Conservation (phyloP, 495 filamentous ascomycete genomes). For the Neurospora sp. region DNA sequence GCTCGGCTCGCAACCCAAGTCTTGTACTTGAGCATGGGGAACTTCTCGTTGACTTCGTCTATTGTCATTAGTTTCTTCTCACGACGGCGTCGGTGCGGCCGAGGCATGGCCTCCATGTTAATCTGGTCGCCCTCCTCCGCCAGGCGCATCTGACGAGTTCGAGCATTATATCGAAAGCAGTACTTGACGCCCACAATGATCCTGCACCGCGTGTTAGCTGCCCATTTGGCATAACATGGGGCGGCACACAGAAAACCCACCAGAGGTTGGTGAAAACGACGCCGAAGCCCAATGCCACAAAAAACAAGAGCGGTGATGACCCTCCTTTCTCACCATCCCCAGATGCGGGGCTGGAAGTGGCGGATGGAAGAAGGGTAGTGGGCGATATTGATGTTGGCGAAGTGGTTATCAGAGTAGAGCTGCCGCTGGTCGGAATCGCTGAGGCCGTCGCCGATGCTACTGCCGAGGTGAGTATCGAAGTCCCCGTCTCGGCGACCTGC, state of each 20-base stretch:
- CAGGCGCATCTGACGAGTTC: constrained; percentile 68
- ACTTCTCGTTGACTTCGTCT: constrained; percentile 96
- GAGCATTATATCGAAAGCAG: constrained; percentile 95
- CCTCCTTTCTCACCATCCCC: constrained; percentile 8
- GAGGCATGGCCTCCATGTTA: constrained; percentile 69
- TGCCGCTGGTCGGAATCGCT: not conserved
- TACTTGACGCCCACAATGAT: constrained; percentile 99
- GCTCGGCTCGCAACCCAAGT: constrained; percentile 80
- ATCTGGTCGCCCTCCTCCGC: constrained; percentile 85
- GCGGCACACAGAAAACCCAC: constrained; percentile 40
- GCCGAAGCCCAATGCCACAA: constrained; percentile 93
- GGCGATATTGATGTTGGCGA: not conserved
- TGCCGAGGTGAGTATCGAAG: not conserved
- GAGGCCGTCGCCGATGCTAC: not conserved
- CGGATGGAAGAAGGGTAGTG: not conserved
- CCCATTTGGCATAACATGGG: not conserved
- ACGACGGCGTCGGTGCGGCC: constrained; percentile 67
- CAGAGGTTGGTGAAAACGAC: constrained; percentile 99
- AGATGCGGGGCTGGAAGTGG: not conserved
- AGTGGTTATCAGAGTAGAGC: not conserved
- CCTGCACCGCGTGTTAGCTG: constrained; percentile 45
- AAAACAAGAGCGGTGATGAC: constrained; percentile 81
- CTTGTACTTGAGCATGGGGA: constrained; percentile 94
- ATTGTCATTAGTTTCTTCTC: constrained; percentile 98
- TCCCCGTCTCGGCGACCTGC: constrained; percentile 8